Evolutionary conservation across 75 land plant species (phyloP), one percentile per base, ranked within the genome.

Genomic region (Adiantum capillusveneris): DNA sequence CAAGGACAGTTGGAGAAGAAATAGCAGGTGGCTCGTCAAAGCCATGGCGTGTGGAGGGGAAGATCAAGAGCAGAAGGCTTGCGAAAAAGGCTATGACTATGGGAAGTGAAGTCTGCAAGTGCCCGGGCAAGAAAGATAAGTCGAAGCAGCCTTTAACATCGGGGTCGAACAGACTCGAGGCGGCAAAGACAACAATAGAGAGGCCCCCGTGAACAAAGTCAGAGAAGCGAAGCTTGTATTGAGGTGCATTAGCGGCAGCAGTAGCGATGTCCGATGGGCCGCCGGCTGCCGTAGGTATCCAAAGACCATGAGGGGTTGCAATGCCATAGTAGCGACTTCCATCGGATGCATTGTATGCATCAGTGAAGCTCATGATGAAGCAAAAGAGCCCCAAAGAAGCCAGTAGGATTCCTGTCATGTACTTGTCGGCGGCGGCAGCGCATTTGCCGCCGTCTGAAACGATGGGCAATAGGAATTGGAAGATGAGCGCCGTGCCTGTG

Each of bases 31-130:
- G 86, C 31, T 74, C 80, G 0, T 81, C 88, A 39, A 85, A 75
- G n/a, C 88, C 88, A 64, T 79, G 88, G 25, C 88, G 64, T 0
- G 20, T 67, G 26, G 66, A 69, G 0, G 84, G 88, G 54, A 85
- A 85, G 25, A 65, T 25, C 62, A 58, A 51, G 60, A 81, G 81
- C 20, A 78, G 60, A 0, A 34, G 17, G 43, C 81, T 45, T 0
- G 79, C 62, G 11, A 70, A 25, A 20, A 64, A 81, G 0, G 81
- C 88, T 1, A 79, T 36, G 18, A 34, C 69, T 28, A 81, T 49
- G 12, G 88, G 88, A 53, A 75, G 19, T 6, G 58, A 68, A 69
- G 66, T 61, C 22, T 72, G 28, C 72, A 85, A 0, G 22, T 45
- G 19, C 65, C 79, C 45, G 7, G 37, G 37, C 9, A 34, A 9